phyloP scores from a whole-genome alignment of 2,329 filamentous ascomycete genomes.

The Colletotrichum plurivorum region DNA sequence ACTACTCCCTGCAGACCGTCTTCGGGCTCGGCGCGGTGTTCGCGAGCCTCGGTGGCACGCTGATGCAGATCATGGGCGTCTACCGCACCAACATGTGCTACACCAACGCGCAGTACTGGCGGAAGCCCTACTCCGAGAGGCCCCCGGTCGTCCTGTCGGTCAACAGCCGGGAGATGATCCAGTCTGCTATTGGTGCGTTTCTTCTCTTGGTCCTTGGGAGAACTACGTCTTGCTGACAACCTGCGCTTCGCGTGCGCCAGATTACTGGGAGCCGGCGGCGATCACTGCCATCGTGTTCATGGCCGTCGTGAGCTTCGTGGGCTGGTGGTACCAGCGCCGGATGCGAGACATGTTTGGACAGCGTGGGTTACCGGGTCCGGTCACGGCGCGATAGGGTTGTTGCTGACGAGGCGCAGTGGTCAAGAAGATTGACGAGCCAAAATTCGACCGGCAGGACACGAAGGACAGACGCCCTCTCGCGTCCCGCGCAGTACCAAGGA shows the following conservation, averaged over 20 bases:
- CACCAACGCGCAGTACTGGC: slow-evolving; percentile 42
- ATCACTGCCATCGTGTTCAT: slow-evolving; percentile 46
- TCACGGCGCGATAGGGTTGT: not conserved
- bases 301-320: slow-evolving; percentile 43
- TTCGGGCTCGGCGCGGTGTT: slow-evolving; percentile 58
- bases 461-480: not conserved
- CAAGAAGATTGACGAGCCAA: slow-evolving; percentile 15
- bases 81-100: slow-evolving; percentile 44
- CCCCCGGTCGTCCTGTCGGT: slow-evolving; percentile 36
- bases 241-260: not conserved
- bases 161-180: slow-evolving; percentile 42
- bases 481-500: not conserved
- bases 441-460: slow-evolving; percentile 2
- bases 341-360: slow-evolving; percentile 44
- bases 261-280: slow-evolving; percentile 43
- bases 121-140: slow-evolving; percentile 34
- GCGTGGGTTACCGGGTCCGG: not conserved
- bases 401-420: slow-evolving; percentile 2
- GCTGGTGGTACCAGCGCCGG: slow-evolving; percentile 48
- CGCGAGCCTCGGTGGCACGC: slow-evolving; percentile 45
- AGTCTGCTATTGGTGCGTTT: slow-evolving; percentile 1
- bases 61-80: slow-evolving; percentile 46
- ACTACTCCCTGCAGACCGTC: slow-evolving; percentile 36
- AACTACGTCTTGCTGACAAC: not conserved
- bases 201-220: not conserved